Evolutionary conservation across 805 yeast genomes (phyloP).

Genomic region (Metschnikowia cerradonensis): DNA sequence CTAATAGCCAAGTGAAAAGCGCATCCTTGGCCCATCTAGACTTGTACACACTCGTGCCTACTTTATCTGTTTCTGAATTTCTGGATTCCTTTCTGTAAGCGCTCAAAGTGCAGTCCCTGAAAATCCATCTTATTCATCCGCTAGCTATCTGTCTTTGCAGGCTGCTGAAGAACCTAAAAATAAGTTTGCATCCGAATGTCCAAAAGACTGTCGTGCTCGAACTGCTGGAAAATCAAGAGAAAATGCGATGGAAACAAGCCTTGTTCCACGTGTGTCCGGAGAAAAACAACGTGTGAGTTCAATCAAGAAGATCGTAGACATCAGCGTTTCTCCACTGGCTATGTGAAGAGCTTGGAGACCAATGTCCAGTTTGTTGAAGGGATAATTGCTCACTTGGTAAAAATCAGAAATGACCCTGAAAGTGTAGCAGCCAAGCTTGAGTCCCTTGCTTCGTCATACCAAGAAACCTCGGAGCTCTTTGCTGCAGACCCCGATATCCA

Average conservation of each 20-base stretch:
- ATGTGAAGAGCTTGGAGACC: conserved; percentile 17
- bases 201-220: conserved; percentile 15
- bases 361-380: conserved; percentile 15
- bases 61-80: background rate
- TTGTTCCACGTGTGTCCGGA: conserved; percentile 14
- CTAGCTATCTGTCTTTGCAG: background rate
- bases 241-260: conserved; percentile 18
- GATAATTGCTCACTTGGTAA: conserved; percentile 12
- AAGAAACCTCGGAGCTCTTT: background rate
- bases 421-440: conserved; percentile 14
- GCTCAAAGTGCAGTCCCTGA: background rate
- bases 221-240: conserved; percentile 18
- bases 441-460: conserved; percentile 11
- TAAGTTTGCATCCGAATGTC: background rate
- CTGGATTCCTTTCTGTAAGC: background rate
- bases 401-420: conserved; percentile 14
- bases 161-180: background rate
- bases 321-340: conserved; percentile 16
- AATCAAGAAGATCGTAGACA: conserved; percentile 15
- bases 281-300: conserved; percentile 13
- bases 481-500: conserved; percentile 6
- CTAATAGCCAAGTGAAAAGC: background rate
- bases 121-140: background rate
- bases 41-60: background rate
- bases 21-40: background rate